phyloP scores from a whole-genome alignment of 1,139 yeast species.

The Taphrina pruni region DNA sequence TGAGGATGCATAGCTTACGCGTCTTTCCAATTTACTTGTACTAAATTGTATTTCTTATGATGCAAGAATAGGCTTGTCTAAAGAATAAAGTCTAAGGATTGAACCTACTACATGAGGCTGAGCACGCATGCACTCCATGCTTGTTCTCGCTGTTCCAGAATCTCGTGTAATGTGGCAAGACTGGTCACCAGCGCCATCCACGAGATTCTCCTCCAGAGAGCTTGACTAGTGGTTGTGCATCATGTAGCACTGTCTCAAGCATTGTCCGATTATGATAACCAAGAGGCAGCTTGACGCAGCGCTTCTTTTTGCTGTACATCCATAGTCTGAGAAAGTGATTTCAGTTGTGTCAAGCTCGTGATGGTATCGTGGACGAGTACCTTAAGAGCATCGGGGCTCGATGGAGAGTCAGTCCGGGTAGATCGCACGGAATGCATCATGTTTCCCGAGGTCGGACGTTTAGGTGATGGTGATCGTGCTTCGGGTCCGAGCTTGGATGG shows the following conservation, averaged over 20 bases:
- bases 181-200: too few relatives aligned
- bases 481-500: conserved; percentile 27
- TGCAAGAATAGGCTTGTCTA: too few relatives aligned
- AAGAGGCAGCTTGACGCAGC: conserved; percentile 12
- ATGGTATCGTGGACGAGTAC: not conserved
- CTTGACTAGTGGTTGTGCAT: not conserved
- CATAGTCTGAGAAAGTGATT: not conserved
- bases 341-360: not conserved
- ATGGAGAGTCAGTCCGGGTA: not conserved
- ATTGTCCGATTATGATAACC: not conserved
- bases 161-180: too few relatives aligned
- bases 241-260: not conserved
- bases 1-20: too few relatives aligned
- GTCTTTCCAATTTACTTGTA: too few relatives aligned
- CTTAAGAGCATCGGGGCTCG: not conserved
- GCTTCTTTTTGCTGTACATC: not conserved
- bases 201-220: too few relatives aligned
- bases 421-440: not conserved
- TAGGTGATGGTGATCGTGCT: conserved; percentile 13
- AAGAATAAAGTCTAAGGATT: too few relatives aligned
- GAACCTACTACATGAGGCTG: too few relatives aligned
- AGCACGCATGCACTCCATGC: too few relatives aligned
- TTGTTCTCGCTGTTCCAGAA: too few relatives aligned
- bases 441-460: conserved; percentile 13
- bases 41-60: too few relatives aligned